Evolutionary conservation across 345 rosid species (phyloP).

Genomic region (Nasturtium officinale): DNA sequence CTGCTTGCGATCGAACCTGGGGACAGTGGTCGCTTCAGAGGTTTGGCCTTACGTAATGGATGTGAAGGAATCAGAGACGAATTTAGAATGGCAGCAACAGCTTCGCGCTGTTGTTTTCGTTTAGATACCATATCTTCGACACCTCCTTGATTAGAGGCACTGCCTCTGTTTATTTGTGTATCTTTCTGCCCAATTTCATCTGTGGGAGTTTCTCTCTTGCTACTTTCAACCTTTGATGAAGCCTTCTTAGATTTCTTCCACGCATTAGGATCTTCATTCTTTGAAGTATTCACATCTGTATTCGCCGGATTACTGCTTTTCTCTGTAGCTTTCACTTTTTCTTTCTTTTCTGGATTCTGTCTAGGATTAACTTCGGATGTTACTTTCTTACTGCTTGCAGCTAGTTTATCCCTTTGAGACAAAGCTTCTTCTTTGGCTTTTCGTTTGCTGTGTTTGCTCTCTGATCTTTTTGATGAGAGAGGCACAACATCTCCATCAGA

Average conservation of each 20-base stretch:
- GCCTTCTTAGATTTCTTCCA: slow-evolving; percentile 47
- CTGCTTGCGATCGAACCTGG: slow-evolving; percentile 50
- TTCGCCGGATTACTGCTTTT: slow-evolving; percentile 21
- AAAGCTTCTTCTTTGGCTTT: slow-evolving; percentile 46
- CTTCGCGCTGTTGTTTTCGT: slow-evolving; percentile 83
- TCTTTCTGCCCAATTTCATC: slow-evolving; percentile 44
- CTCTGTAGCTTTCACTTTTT: slow-evolving; percentile 37
- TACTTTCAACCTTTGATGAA: slow-evolving; percentile 38
- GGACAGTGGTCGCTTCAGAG: slow-evolving; percentile 60
- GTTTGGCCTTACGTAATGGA: slow-evolving; percentile 66
- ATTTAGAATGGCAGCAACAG: slow-evolving; percentile 81
- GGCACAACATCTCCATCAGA: slow-evolving; percentile 34
- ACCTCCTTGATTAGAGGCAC: slow-evolving; percentile 45
- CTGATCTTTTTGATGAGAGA: slow-evolving; percentile 38
- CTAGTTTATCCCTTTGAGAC: slow-evolving; percentile 40
- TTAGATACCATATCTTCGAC: slow-evolving; percentile 55
- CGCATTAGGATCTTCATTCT: slow-evolving; percentile 40
- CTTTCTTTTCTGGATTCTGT: slow-evolving; percentile 41
- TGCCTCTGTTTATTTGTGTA: slow-evolving; percentile 35
- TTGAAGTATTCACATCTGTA: slow-evolving; percentile 32
- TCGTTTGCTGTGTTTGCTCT: slow-evolving; percentile 39
- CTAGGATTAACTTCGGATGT: slow-evolving; percentile 36
- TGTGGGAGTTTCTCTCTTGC: slow-evolving; percentile 38
- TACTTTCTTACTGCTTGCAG: slow-evolving; percentile 40
- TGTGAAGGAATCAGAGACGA: slow-evolving; percentile 81